Base-by-base conservation (phyloP, 306 rosid species). In the Prunus salicina region DNA sequence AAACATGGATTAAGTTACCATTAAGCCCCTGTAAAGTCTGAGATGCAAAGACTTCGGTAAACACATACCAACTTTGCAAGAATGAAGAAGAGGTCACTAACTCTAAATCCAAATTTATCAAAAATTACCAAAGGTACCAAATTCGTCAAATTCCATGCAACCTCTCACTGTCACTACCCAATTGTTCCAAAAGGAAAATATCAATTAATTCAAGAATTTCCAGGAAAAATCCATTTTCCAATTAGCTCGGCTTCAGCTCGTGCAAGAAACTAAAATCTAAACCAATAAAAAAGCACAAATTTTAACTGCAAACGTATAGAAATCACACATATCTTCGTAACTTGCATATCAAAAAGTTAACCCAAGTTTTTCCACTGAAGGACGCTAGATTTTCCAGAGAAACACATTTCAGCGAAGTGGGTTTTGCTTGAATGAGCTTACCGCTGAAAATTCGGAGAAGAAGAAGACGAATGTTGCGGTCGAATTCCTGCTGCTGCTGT, bases 351-450 rank as follows among this genome's bases (percentile, higher is more conserved):
- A 12, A 19, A 11, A 19, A 4, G 32, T 30, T 8, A 14, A 32
- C 43, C 4, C 30, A 1, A 34, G 38, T 20, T 45, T 20, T 45
- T 34, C 32, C 13, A 60, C 32, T 15, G 4, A 6, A 32, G 64
- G 43, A 60, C n/a, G 51, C 12, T 15, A 28, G 45, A 51, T 50
- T 50, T 16, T 28, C 41, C 6, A 52, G 30, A 52, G 19, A 4
- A 30, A 20, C 64, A 70, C 64, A 53, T 71, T 71, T 27, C 3
- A 68, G 43, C 0, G 25, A 51, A 14, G 57, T 8, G 27, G 74
- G 60, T 70, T 70, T 69, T 69, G 43, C 41, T 68, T 68, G 43
- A 47, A 68, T 6, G 47, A 68, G 56, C 27, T 62, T 62, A 62
- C 67, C 50, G 9, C 28, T 65, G n/a, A 69, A 28, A 8, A 16